Evolutionary conservation across 2,329 filamentous ascomycete genomes (phyloP), one percentile per base, ranked within the genome.

Genomic region (Fusarium torreyae): DNA sequence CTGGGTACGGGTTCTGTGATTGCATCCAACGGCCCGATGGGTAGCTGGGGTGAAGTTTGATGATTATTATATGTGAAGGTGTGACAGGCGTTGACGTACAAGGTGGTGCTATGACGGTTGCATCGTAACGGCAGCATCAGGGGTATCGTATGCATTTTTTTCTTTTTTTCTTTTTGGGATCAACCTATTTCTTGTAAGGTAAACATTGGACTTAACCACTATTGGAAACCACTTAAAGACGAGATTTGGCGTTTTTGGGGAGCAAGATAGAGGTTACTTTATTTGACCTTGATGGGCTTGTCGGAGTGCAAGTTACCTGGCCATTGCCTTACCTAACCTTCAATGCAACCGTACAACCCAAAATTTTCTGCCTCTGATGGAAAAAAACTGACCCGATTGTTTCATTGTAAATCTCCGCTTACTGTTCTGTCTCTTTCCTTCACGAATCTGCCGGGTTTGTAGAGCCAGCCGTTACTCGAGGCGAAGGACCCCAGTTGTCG

Each of bases 21-120:
- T 77, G 89, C 88, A 3, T 86, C 87, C 48, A 88, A 87, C 39
- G 91, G 89, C 2, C 88, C 87, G 10, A 88, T 92, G 84, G 92
- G 92, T 17, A 90, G 88, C 71, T 96, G 93, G 93, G 92, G 92
- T 11, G 93, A 95, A 80, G 87, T 92, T 26, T 91, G 72, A 79
- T 50, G 54, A 63, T 46, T 18, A 49, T 38, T 44, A 50, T 56
- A 46, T 39, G 59, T 54, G 34, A 63, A 46, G 49, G 43, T 49
- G 57, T 53, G 45, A 53, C 58, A 53, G 31, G 51, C 48, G 42
- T 50, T 61, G 31, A 51, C 39, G 59, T 36, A 43, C 31, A 40
- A 63, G 44, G 50, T 31, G 49, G 22, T 44, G 33, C n/a, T 34
- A 62, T 18, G 49, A 54, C 31, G 52, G 38, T 53, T 39, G 63